phyloP scores from a whole-genome alignment of 352 stramenopile species.

The Hyaloperonospora brassicae region DNA sequence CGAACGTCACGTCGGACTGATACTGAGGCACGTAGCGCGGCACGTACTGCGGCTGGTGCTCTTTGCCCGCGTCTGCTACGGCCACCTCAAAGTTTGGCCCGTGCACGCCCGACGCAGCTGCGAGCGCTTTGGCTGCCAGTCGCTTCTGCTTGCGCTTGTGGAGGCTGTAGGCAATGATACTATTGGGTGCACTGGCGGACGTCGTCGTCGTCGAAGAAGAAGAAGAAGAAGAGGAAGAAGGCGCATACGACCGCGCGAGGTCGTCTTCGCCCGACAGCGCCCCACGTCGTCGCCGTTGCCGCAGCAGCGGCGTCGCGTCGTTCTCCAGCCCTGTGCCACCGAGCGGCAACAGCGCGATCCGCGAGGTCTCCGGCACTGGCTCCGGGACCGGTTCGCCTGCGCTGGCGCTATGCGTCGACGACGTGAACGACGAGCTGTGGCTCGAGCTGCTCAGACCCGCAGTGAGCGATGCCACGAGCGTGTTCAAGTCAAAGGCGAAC shows the following conservation, averaged over 20 bases:
- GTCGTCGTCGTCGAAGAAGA: too few species aligned
- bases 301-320: constrained; percentile 1
- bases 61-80: constrained; percentile 24
- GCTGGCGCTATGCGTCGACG: constrained; percentile 26
- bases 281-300: constrained; percentile 32
- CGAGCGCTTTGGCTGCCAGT: constrained; percentile 34
- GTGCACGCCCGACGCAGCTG: constrained; percentile 17
- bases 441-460: constrained; percentile 20
- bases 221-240: not conserved
- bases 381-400: constrained; percentile 20
- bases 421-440: constrained; percentile 32
- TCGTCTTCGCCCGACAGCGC: constrained; percentile 34
- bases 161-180: constrained; percentile 48
- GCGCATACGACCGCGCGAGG: constrained; percentile 14
- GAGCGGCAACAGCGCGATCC: constrained; percentile 26
- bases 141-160: constrained; percentile 56
- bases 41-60: constrained; percentile 26
- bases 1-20: constrained; percentile 12
- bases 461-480: constrained; percentile 38
- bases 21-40: constrained; percentile 32
- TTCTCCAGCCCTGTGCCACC: not conserved
- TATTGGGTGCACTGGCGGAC: constrained; percentile 25
- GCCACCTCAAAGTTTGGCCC: constrained; percentile 27
- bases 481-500: constrained; percentile 53
- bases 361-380: constrained; percentile 19